These are phyloP conservation scores for Boletus edulis DNA, from an alignment of 768 basidiomycete genomes.

Conservation along the genomic window DNA sequence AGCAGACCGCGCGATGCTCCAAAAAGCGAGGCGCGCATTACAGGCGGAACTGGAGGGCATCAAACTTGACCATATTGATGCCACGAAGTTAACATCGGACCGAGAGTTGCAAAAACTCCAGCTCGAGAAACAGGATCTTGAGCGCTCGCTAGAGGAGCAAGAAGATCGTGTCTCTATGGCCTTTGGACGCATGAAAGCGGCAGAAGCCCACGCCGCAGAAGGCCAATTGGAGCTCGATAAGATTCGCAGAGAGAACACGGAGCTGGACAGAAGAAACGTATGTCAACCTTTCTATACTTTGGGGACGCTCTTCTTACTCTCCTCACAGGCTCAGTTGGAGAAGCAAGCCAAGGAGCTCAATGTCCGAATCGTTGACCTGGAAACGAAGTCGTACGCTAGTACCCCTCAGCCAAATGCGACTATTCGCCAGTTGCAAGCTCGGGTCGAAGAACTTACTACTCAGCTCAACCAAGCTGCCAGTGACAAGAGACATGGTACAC, in stretches of 20 bases:
- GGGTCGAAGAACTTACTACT: constrained; percentile 65
- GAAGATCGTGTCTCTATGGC: constrained; percentile 70
- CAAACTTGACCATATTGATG: constrained; percentile 71
- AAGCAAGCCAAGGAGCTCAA: constrained; percentile 85
- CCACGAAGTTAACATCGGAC: constrained; percentile 66
- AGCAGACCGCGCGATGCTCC: constrained; percentile 72
- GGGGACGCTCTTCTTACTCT: not conserved
- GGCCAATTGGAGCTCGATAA: constrained; percentile 75
- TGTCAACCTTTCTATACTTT: constrained; percentile 8
- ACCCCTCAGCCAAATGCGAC: constrained; percentile 55
- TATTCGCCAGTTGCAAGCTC: constrained; percentile 61
- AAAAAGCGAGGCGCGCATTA: constrained; percentile 77
- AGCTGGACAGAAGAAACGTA: constrained; percentile 77
- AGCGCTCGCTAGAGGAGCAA: constrained; percentile 75
- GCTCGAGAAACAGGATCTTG: constrained; percentile 79
- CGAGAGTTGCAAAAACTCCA: constrained; percentile 72
- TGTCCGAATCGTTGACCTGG: constrained; percentile 77
- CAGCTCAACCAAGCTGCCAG: constrained; percentile 43
- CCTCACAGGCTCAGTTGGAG: constrained; percentile 68
- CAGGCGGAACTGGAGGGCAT: constrained; percentile 81
- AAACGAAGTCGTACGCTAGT: constrained; percentile 70
- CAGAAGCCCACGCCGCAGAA: constrained; percentile 72
- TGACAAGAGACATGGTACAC: constrained; percentile 36
- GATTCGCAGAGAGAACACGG: constrained; percentile 76
- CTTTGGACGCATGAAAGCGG: constrained; percentile 77